A percentile compares a stretch with the other conserved stretches of the same genome.
Evolutionary conservation across 163 green algal genomes (phyloP).

Genomic region (Chlorella variabilis): DNA sequence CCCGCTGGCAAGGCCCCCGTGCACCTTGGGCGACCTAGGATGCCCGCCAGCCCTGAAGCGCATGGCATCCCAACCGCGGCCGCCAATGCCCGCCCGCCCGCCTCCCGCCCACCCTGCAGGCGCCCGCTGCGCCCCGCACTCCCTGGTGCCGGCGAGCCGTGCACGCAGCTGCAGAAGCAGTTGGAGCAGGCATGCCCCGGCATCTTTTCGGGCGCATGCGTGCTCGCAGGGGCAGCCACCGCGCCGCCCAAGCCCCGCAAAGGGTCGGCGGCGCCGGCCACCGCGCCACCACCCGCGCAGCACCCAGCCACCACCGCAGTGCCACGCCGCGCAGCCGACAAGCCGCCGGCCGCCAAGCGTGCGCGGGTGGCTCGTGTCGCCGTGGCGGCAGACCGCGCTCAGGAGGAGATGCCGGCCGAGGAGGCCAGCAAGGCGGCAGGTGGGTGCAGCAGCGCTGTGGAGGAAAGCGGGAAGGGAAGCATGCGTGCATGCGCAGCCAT

Average conservation of each 20-base stretch:
- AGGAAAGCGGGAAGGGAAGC: too few species aligned
- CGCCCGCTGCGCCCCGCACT: conserved; percentile 5
- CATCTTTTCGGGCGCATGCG: background rate
- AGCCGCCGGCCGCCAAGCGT: conserved; percentile 2
- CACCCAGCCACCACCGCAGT: background rate
- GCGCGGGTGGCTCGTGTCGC: background rate
- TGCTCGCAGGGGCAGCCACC: background rate
- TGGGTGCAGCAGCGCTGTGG: conserved; percentile 13
- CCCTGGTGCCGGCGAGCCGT: background rate
- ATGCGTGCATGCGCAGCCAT: too few species aligned
- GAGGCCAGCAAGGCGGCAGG: conserved; percentile 22
- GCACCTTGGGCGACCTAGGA: too few species aligned
- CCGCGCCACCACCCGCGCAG: background rate
- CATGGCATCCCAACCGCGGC: background rate
- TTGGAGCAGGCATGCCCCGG: background rate
- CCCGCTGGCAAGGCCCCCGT: background rate
- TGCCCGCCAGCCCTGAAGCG: background rate
- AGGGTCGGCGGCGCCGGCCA: background rate
- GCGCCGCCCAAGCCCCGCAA: background rate
- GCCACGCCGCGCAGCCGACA: background rate
- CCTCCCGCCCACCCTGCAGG: conserved; percentile 22
- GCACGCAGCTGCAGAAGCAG: conserved; percentile 5
- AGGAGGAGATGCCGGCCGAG: conserved; percentile 24
- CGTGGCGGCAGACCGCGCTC: background rate
- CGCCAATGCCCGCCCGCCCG: background rate